phyloP scores from a whole-genome alignment of 2,329 filamentous ascomycete species.

The Juglanconis juglandina region DNA sequence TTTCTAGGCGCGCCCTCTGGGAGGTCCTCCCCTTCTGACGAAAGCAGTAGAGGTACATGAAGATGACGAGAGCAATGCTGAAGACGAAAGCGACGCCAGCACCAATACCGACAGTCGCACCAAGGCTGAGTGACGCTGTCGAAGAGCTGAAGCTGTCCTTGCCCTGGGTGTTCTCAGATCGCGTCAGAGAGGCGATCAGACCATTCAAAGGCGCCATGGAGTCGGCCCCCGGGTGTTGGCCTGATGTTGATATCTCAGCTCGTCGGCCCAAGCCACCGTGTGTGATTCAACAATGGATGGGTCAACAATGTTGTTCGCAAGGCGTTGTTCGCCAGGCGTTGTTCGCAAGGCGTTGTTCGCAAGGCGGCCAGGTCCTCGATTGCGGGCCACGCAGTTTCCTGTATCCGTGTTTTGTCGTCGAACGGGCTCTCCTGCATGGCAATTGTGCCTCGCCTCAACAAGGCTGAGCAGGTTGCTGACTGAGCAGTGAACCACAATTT shows the following conservation, averaged over 20 bases:
- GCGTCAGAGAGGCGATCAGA: background rate
- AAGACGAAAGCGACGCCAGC: slow-evolving; percentile 4
- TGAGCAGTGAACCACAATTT: background rate
- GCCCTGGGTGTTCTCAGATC: background rate
- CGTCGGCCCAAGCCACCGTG: background rate
- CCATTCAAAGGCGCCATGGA: slow-evolving; percentile 2
- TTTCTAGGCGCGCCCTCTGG: background rate
- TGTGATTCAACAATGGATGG: background rate
- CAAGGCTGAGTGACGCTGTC: background rate
- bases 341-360: no score
- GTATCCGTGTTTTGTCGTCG: background rate
- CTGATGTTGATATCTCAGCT: background rate
- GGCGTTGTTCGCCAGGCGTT: no score
- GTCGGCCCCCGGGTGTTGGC: background rate
- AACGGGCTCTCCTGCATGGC: background rate
- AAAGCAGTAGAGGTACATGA: slow-evolving; percentile 1
- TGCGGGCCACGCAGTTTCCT: background rate
- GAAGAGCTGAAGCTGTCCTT: background rate
- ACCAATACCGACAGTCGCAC: slow-evolving; percentile 6
- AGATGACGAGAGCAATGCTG: slow-evolving; percentile 3
- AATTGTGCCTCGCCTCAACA: slow-evolving; percentile 1
- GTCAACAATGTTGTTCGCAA: background rate
- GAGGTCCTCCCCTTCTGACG: background rate
- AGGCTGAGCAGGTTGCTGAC: slow-evolving; percentile 1
- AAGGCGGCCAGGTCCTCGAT: background rate